Base-by-base conservation (phyloP, 2,329 filamentous ascomycete genomes). In the Pezicula rhizophila region DNA sequence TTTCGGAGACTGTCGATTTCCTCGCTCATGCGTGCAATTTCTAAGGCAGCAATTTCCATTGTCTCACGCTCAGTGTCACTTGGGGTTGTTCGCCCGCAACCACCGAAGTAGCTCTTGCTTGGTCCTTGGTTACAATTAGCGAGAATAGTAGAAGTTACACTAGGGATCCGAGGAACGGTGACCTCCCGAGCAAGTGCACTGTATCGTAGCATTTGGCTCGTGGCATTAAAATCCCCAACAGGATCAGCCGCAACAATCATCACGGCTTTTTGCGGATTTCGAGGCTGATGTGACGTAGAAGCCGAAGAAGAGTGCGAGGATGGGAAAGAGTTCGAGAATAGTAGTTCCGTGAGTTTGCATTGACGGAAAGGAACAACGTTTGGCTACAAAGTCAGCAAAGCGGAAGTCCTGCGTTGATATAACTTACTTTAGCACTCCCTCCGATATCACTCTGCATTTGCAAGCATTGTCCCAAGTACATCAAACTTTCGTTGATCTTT, bases 231-330 rank as follows among this genome's bases (percentile, higher is more conserved):
- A 67, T 99, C 93, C 34, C 93, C 92, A 11, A 87, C 70, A 0
- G 93, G 89, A 61, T 99, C 92, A 3, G 92, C 93, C 0, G 92
- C 96, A 14, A 97, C 92, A 49, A 99, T 87, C 91, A 99, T 97
- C 60, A 95, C 82, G 1, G 85, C 91, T 61, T 87, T 91, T 64
- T 97, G 93, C 0, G 89, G 87, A 54, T 82, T 80, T 14, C 84
- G 80, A 12, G 76, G 73, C 17, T 62, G 57, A 23, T 64, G 57
- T 11, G 54, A 34, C 39, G 53, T 51, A 11, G 54, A 43, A 25
- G 50, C 31, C 3, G 41, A 28, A 5, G 52, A 46, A 14, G 52
- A 46, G 17, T 47, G 52, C 2, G 49, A 54, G 10, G 54, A 49
- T 11, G 62, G 90, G 72, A 85, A 97, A 17, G 80, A 96, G 64